Percentiles rank a stretch among this genome's conserved stretches.
phyloP scores from a whole-genome alignment of 257 asterid species.

The Fraxinus pennsylvanica region DNA sequence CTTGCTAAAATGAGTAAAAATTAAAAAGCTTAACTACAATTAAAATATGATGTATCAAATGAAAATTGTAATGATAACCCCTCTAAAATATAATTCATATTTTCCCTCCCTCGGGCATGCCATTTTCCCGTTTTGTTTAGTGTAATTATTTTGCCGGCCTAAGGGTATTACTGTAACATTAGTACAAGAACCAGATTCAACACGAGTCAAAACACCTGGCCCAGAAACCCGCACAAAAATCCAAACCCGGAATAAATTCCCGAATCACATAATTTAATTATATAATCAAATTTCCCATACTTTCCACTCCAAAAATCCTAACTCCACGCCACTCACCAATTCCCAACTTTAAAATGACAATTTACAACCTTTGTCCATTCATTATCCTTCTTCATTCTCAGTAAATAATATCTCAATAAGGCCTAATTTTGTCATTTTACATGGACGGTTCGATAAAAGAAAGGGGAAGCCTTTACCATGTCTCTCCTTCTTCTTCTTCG shows the following conservation, averaged over 20 bases:
- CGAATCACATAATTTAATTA: conserved; percentile 11
- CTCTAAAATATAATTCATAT: too few relatives aligned
- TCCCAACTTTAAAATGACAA: not conserved
- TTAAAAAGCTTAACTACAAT: too few relatives aligned
- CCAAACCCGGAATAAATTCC: conserved; percentile 33
- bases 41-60: too few relatives aligned
- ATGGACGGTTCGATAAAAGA: conserved; percentile 15
- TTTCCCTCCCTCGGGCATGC: not conserved
- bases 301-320: not conserved
- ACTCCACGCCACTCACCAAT: not conserved
- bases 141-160: not conserved
- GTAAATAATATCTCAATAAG: not conserved
- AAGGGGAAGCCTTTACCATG: conserved; percentile 9
- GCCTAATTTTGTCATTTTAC: conserved; percentile 21
- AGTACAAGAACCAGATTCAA: conserved; percentile 27
- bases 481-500: conserved; percentile 23
- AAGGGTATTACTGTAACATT: conserved; percentile 27
- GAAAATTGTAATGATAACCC: too few relatives aligned
- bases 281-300: conserved; percentile 16
- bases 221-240: conserved; percentile 13
- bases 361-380: not conserved
- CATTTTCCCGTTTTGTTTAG: not conserved
- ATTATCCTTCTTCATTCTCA: not conserved
- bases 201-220: conserved; percentile 19
- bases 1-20: too few relatives aligned